Evolutionary conservation across 1,284 basidiomycete genomes (phyloP), one percentile per base, ranked within the genome.

Genomic region (Lentinula novae-zelandiae): DNA sequence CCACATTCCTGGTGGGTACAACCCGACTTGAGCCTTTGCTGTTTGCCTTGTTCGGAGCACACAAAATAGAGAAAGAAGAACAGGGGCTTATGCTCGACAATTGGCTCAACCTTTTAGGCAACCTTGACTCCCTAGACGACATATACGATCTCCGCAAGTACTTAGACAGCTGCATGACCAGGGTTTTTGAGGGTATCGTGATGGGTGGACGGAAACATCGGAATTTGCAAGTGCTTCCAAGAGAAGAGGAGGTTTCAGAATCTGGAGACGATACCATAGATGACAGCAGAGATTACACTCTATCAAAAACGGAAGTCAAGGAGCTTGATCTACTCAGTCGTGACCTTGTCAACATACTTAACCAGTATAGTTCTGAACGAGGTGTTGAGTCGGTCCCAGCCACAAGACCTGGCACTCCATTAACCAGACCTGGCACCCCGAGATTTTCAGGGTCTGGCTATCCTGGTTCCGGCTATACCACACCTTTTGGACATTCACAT

Each of bases 31-130:
- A 98, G 73, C 92, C 92, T 8, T 81, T 98, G 79, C 90, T 91
- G 1, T 97, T 95, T 72, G 85, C 97, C 76, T 81, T 98, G 9
- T 98, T 98, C 67, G 96, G 96, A 12, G 94, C 95, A 0, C 87
- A 92, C 72, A 82, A 89, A 60, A 82, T 95, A 48, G 75, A 84
- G 61, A 82, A 89, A 51, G 84, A 82, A 0, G 80, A 84, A 49
- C 80, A 83, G 15, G 92, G 92, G 2, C 73, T 95, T 34, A 87
- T 92, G 70, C 96, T 93, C 71, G 96, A 98, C 69, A 85, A 85
- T 51, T 98, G 96, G 96, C 77, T 98, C 22, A 93, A 94, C 9
- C 84, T 98, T 56, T 80, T 87, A 31, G 95, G 95, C 49, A 82
- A 90, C 66, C 72, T 89, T 62, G 84, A 90, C 67, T 85, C 87